phyloP scores from a whole-genome alignment of 2,329 filamentous ascomycete genomes.

The Aspergillus terreus region DNA sequence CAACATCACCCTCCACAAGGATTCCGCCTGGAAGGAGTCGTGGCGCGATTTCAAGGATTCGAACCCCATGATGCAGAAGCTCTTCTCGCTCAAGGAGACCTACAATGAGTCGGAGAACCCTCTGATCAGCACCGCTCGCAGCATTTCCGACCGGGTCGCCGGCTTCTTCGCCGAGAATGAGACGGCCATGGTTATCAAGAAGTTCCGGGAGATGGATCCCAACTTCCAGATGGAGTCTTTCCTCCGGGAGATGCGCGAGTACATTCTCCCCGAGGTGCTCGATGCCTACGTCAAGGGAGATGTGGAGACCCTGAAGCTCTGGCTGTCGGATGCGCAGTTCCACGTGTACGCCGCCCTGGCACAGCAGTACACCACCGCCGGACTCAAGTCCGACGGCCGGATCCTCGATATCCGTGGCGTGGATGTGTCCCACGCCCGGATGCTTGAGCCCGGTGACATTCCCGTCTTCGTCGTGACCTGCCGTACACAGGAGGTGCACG shows the following conservation, averaged over 20 bases:
- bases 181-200: constrained; percentile 95
- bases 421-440: constrained; percentile 58
- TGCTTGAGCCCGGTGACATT: constrained; percentile 48
- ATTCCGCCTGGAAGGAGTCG: constrained; percentile 96
- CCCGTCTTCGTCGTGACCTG: constrained; percentile 97
- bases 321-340: constrained; percentile 94
- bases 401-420: constrained; percentile 95
- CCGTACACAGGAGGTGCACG: constrained; percentile 94
- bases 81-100: constrained; percentile 79
- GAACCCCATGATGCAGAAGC: constrained; percentile 79
- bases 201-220: constrained; percentile 93
- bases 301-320: constrained; percentile 81
- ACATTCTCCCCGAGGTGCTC: constrained; percentile 93
- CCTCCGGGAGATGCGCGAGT: constrained; percentile 91
- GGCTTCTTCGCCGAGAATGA: constrained; percentile 99
- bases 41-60: constrained; percentile 93
- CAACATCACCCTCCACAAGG: constrained; percentile 92
- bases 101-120: constrained; percentile 98
- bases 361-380: constrained; percentile 90
- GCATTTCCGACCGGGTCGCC: constrained; percentile 86
- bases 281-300: constrained; percentile 98
- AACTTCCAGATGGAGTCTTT: constrained; percentile 93
- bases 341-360: constrained; percentile 95
- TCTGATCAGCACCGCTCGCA: constrained; percentile 84
- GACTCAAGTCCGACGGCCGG: constrained; percentile 88